phyloP scores from a whole-genome alignment of 208 protist genomes.

The Tritrichomonas foetus region DNA sequence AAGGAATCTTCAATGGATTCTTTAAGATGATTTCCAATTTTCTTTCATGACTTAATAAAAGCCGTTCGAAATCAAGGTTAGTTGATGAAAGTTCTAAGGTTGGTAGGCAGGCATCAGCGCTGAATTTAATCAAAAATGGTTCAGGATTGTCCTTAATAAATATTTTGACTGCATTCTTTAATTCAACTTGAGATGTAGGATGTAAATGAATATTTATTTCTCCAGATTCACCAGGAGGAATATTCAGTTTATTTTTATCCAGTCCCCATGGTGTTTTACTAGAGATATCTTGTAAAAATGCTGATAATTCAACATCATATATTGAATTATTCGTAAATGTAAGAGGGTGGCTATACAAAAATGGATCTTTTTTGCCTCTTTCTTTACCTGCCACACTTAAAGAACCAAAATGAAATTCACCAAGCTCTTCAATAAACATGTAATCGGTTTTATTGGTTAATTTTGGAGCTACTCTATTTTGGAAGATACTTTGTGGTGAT shows the following conservation, averaged over 20 bases:
- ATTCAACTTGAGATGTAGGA: not conserved
- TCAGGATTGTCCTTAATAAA: constrained; percentile 30
- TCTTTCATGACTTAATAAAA: not conserved
- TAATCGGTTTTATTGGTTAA: not conserved
- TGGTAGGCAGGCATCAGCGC: not conserved
- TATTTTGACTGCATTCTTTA: not conserved
- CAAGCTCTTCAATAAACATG: not conserved
- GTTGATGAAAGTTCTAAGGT: not conserved
- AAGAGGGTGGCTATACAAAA: not conserved
- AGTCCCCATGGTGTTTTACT: not conserved
- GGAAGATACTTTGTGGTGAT: not conserved
- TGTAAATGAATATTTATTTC: not conserved
- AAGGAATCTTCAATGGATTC: not conserved
- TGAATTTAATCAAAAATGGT: not conserved
- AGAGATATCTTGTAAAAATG: not conserved
- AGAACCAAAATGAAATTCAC: not conserved
- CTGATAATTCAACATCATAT: not conserved
- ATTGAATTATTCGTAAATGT: not conserved
- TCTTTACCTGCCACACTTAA: not conserved
- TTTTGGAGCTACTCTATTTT: not conserved
- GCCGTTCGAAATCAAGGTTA: not conserved
- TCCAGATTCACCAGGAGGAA: not conserved
- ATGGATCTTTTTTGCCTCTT: not conserved
- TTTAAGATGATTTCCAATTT: not conserved
- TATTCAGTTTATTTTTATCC: not conserved